Conservation (phyloP, 2,329 filamentous ascomycete species). For the Pseudopithomyces chartarum region DNA sequence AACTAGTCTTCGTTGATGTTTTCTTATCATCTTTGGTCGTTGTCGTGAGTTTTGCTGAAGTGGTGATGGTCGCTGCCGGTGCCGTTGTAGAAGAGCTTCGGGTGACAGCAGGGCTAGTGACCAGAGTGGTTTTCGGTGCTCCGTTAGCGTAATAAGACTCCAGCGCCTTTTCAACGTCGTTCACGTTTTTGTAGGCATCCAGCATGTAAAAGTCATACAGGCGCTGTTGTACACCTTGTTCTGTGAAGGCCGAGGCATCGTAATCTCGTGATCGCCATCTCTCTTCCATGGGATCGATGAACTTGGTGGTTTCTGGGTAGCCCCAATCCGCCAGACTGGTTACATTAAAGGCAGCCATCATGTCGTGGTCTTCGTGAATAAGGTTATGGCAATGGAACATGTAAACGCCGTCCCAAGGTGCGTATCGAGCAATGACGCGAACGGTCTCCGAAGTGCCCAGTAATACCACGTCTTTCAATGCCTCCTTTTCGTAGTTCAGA, state of each 20-base stretch:
- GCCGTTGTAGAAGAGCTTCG: neutral
- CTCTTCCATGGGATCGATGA: constrained; percentile 40
- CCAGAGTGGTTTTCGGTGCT: constrained; percentile 21
- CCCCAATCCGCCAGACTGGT: constrained; percentile 40
- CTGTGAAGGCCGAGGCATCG: constrained; percentile 23
- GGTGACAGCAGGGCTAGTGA: constrained; percentile 7
- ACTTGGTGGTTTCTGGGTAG: constrained; percentile 40
- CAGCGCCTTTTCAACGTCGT: constrained; percentile 31
- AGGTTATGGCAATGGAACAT: constrained; percentile 56
- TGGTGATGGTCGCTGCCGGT: neutral
- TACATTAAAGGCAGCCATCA: constrained; percentile 54
- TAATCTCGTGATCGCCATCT: constrained; percentile 31
- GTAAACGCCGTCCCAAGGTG: constrained; percentile 55
- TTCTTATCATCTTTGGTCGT: neutral
- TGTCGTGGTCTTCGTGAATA: constrained; percentile 53
- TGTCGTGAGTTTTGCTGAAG: neutral
- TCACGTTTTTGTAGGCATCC: constrained; percentile 35
- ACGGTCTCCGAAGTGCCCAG: constrained; percentile 55
- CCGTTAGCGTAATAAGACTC: constrained; percentile 33
- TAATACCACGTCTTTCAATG: constrained; percentile 64
- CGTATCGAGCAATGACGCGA: constrained; percentile 37
- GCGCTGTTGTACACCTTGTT: constrained; percentile 27
- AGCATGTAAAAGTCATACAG: constrained; percentile 30
- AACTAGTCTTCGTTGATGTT: neutral
- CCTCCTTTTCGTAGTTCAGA: constrained; percentile 58